Conservation (phyloP, 2,329 filamentous ascomycete species). For the Venturia oleaginea region DNA sequence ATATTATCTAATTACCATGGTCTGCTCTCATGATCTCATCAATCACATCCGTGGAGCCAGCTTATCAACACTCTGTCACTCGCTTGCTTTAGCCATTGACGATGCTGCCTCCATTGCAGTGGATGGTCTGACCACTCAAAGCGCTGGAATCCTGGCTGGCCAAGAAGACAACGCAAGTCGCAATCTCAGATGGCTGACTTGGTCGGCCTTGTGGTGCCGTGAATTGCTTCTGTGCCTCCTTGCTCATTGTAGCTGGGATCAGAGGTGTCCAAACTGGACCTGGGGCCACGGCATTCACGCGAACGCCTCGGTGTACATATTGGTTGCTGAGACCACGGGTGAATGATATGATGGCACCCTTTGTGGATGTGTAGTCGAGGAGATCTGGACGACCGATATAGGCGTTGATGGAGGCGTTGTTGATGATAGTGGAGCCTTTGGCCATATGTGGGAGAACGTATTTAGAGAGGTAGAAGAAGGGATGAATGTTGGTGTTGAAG, state of each 20-base stretch:
- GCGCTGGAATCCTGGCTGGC: conserved; percentile 65
- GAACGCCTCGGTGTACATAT: conserved; percentile 42
- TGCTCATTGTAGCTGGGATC: conserved; percentile 63
- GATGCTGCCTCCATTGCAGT: conserved; percentile 43
- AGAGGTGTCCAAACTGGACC: conserved; percentile 56
- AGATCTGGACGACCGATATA: conserved; percentile 61
- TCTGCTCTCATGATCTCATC: background rate
- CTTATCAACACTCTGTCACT: background rate
- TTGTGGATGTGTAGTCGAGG: conserved; percentile 46
- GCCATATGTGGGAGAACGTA: conserved; percentile 68
- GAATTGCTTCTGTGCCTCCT: conserved; percentile 63
- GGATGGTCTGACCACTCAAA: conserved; percentile 64
- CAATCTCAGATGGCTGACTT: conserved; percentile 72
- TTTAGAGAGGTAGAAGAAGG: conserved; percentile 73
- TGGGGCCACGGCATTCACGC: conserved; percentile 43
- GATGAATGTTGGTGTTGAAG: conserved; percentile 76
- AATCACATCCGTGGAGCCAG: too few relatives aligned
- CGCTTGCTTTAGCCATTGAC: conserved; percentile 35
- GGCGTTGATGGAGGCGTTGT: conserved; percentile 75
- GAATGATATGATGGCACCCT: conserved; percentile 53
- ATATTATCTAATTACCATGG: background rate
- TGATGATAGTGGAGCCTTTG: conserved; percentile 69
- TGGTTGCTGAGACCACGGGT: conserved; percentile 47
- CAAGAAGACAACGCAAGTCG: conserved; percentile 72
- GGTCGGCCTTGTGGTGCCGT: conserved; percentile 66